phyloP scores from a whole-genome alignment of 148 eudicot species.

The Bassia scoparia region DNA sequence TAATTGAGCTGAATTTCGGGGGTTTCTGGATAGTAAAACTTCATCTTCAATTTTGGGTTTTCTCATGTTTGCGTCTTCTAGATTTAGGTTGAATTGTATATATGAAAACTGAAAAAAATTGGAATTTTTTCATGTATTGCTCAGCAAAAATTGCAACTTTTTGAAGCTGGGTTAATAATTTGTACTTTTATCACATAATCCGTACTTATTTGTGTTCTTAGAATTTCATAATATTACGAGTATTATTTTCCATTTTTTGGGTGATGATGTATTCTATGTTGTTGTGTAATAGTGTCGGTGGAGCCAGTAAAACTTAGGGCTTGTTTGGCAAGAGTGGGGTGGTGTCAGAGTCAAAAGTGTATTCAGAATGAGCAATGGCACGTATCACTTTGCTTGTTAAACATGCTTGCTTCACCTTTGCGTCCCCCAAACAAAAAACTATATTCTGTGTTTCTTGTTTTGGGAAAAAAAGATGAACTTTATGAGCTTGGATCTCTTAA shows the following conservation, averaged over 20 bases:
- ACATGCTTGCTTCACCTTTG: constrained; percentile 17
- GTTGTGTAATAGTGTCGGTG: constrained; percentile 28
- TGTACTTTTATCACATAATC: too few relatives aligned
- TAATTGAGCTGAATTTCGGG: constrained; percentile 6
- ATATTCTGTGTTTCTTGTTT: constrained; percentile 6
- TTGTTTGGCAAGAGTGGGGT: constrained; percentile 29
- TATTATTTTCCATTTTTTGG: background rate
- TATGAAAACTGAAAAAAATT: background rate
- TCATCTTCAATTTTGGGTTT: constrained; percentile 2
- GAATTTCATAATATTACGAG: background rate
- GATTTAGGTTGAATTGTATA: background rate
- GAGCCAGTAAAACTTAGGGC: constrained; percentile 4
- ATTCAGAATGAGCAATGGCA: constrained; percentile 14
- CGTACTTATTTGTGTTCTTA: background rate
- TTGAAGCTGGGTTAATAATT: background rate
- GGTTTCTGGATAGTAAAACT: background rate
- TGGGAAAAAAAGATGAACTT: background rate
- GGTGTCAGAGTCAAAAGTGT: constrained; percentile 16
- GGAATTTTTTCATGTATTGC: background rate
- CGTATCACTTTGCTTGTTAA: constrained; percentile 12
- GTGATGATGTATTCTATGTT: constrained; percentile 19
- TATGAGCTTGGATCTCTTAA: background rate
- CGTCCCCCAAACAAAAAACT: background rate
- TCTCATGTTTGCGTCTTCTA: background rate
- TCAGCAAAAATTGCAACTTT: background rate